Percentiles rank a stretch among this genome's conserved stretches.
Conservation (phyloP, 306 rosid genomes). For the Corylus americana region DNA sequence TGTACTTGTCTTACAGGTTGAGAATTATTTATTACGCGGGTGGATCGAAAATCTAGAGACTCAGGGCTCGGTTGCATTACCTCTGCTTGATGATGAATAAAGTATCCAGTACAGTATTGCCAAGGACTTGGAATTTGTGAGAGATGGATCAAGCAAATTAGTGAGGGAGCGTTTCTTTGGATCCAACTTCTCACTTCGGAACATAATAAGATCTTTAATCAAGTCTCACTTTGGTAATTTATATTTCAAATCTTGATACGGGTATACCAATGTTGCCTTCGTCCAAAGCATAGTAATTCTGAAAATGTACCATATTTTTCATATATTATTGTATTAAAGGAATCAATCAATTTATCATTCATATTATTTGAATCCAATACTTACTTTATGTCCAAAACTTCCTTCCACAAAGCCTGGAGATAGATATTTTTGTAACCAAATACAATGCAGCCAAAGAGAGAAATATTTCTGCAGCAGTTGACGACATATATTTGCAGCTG, state of each 20-base stretch:
- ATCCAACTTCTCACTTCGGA: conserved; percentile 53
- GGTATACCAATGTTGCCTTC: neutral
- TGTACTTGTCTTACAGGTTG: conserved; percentile 49
- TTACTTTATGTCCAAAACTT: neutral
- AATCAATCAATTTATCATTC: neutral
- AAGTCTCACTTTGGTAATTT: conserved; percentile 34
- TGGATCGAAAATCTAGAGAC: conserved; percentile 85
- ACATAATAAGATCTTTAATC: conserved; percentile 51
- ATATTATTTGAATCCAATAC: neutral
- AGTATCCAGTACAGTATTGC: conserved; percentile 25
- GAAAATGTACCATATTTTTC: neutral
- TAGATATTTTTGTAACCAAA: neutral
- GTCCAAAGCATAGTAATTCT: conserved; percentile 6
- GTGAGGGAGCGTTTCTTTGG: conserved; percentile 59
- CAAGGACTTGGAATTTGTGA: conserved; percentile 62
- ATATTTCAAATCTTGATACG: conserved; percentile 34
- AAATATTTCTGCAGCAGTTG: no score
- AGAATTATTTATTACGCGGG: conserved; percentile 78
- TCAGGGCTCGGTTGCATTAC: conserved; percentile 50
- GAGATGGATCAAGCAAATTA: conserved; percentile 67
- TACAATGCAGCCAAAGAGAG: no score
- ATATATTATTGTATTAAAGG: neutral
- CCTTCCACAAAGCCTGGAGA: neutral
- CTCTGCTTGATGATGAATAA: conserved; percentile 61
- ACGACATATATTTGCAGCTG: no score